A percentile compares a stretch with the other conserved stretches of the same genome.
Evolutionary conservation across 176 grass and related monocot genomes (phyloP).

Genomic region (Alloteropsis semialata): DNA sequence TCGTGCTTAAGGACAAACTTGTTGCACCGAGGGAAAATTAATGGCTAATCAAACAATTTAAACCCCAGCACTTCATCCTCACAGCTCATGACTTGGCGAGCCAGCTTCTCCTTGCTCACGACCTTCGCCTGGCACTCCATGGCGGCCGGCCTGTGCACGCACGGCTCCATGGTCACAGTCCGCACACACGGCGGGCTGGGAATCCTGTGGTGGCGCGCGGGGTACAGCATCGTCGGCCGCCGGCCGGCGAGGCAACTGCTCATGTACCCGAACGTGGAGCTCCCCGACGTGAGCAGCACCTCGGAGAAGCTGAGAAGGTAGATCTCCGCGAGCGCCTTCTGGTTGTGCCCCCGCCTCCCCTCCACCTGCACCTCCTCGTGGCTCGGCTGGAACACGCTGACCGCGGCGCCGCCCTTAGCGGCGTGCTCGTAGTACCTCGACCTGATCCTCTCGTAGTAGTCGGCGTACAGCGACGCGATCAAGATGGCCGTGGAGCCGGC

Average conservation of each 20-base stretch:
- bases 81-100: constrained; percentile 39
- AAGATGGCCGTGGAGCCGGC: constrained; percentile 35
- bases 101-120: constrained; percentile 16
- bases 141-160: constrained; percentile 25
- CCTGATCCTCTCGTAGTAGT: constrained; percentile 50
- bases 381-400: constrained; percentile 45
- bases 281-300: constrained; percentile 41
- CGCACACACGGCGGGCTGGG: constrained; percentile 30
- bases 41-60: constrained; percentile 52
- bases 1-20: too few species aligned
- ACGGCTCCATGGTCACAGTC: constrained; percentile 45
- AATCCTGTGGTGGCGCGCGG: neutral
- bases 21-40: too few species aligned
- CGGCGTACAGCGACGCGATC: constrained; percentile 39
- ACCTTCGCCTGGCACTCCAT: constrained; percentile 28
- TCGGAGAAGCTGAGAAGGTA: constrained; percentile 60
- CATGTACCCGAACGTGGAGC: constrained; percentile 62
- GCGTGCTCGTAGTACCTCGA: constrained; percentile 42
- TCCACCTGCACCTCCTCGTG: constrained; percentile 35
- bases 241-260: constrained; percentile 38
- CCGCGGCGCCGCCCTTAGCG: constrained; percentile 9
- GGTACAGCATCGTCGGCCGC: constrained; percentile 24
- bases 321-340: constrained; percentile 51
- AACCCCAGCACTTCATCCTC: constrained; percentile 24
- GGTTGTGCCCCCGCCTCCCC: constrained; percentile 31